Conservation (phyloP, 768 basidiomycete genomes). For the Boletus bicolor region DNA sequence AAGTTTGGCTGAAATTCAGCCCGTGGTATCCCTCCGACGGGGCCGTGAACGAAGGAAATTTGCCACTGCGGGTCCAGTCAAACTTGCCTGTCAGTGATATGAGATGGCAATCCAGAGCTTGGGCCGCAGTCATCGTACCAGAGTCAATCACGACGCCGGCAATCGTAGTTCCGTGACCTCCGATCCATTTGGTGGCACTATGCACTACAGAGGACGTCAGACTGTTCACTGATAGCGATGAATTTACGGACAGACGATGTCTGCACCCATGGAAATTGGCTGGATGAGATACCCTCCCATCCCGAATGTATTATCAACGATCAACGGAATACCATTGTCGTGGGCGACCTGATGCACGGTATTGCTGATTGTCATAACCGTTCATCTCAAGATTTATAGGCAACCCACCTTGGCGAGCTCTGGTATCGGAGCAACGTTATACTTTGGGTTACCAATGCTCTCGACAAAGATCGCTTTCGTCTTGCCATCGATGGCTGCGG, state of each 20-base stretch:
- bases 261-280: constrained; percentile 73
- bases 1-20: constrained; percentile 59
- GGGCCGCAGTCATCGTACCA: constrained; percentile 33
- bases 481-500: constrained; percentile 66
- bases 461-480: constrained; percentile 78
- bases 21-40: constrained; percentile 79
- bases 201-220: constrained; percentile 43
- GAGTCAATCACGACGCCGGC: constrained; percentile 73
- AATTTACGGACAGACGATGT: constrained; percentile 56
- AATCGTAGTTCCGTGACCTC: constrained; percentile 77
- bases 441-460: constrained; percentile 78
- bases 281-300: constrained; percentile 66
- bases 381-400: background rate
- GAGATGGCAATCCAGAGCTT: background rate
- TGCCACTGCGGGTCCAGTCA: constrained; percentile 65
- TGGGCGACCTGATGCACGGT: constrained; percentile 55
- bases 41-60: constrained; percentile 71
- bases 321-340: constrained; percentile 65
- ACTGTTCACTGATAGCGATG: no score
- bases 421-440: constrained; percentile 61
- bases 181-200: constrained; percentile 84
- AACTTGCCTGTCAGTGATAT: constrained; percentile 39
- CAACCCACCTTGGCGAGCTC: constrained; percentile 58
- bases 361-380: background rate
- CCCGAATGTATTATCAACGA: constrained; percentile 81